Evolutionary conservation across 768 basidiomycete species (phyloP).

Genomic region (Hypsizygus marmoreus): DNA sequence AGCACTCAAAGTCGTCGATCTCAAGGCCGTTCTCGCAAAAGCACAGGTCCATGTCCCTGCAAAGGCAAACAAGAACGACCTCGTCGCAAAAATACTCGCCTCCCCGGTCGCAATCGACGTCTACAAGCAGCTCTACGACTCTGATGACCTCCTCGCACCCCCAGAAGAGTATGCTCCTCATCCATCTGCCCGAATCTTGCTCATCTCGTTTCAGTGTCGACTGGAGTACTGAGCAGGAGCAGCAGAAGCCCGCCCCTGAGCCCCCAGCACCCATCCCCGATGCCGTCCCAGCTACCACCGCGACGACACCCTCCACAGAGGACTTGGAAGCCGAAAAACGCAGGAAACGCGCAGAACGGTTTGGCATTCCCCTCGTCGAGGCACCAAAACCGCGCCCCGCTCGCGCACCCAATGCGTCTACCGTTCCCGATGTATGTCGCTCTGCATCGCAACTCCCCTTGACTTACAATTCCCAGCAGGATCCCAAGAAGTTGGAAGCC

Average conservation of each 20-base stretch:
- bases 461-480: constrained; percentile 31
- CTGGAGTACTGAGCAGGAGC: constrained; percentile 40
- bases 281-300: background rate
- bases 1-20: constrained; percentile 72
- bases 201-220: constrained; percentile 36
- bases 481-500: constrained; percentile 48
- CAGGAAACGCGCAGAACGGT: constrained; percentile 65
- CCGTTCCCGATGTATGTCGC: constrained; percentile 16
- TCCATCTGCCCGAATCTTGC: background rate
- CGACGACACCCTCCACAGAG: constrained; percentile 11
- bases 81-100: constrained; percentile 62
- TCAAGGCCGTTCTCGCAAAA: constrained; percentile 59
- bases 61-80: constrained; percentile 67
- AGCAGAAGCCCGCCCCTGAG: constrained; percentile 11
- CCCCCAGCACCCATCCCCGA: constrained; percentile 7
- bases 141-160: constrained; percentile 23
- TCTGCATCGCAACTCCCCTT: background rate
- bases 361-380: constrained; percentile 63
- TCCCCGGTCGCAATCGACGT: constrained; percentile 50
- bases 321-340: constrained; percentile 61
- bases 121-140: constrained; percentile 43
- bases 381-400: constrained; percentile 26
- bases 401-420: constrained; percentile 23
- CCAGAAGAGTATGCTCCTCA: constrained; percentile 28
- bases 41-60: constrained; percentile 50